A percentile compares a stretch with the other conserved stretches of the same genome.
Conservation (phyloP, 495 filamentous ascomycete genomes). For the Cairneyella variabilis region DNA sequence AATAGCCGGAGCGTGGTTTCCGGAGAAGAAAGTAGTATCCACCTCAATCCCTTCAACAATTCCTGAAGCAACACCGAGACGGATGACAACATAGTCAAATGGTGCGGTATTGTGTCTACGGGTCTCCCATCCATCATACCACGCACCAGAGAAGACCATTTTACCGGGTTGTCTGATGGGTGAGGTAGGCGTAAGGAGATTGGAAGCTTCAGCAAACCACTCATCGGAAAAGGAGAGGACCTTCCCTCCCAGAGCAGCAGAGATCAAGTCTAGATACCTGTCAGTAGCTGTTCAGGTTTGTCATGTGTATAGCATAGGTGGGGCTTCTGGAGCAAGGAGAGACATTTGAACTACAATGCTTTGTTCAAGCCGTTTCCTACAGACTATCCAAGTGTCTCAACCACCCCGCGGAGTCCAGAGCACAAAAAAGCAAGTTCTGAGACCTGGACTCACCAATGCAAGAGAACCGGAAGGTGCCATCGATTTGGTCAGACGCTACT, state of each 20-base stretch:
- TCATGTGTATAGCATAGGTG: constrained; percentile 10
- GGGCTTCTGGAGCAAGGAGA: neutral
- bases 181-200: constrained; percentile 70
- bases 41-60: constrained; percentile 76
- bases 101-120: constrained; percentile 75
- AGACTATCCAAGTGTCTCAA: neutral
- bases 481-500: constrained; percentile 57
- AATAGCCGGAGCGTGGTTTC: constrained; percentile 83
- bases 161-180: constrained; percentile 76
- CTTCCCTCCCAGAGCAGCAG: constrained; percentile 64
- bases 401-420: neutral
- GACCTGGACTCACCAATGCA: constrained; percentile 55
- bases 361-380: no score
- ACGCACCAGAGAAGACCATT: constrained; percentile 82
- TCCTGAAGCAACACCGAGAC: constrained; percentile 74
- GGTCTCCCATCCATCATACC: constrained; percentile 97
- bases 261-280: constrained; percentile 62
- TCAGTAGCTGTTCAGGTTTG: constrained; percentile 6
- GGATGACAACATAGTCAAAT: constrained; percentile 82
- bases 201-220: constrained; percentile 81
- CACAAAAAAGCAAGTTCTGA: neutral
- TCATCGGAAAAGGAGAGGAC: constrained; percentile 79
- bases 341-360: neutral
- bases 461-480: constrained; percentile 64
- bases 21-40: constrained; percentile 82